Conservation (phyloP, 768 basidiomycete genomes). For the Holtermannia corniformis region DNA sequence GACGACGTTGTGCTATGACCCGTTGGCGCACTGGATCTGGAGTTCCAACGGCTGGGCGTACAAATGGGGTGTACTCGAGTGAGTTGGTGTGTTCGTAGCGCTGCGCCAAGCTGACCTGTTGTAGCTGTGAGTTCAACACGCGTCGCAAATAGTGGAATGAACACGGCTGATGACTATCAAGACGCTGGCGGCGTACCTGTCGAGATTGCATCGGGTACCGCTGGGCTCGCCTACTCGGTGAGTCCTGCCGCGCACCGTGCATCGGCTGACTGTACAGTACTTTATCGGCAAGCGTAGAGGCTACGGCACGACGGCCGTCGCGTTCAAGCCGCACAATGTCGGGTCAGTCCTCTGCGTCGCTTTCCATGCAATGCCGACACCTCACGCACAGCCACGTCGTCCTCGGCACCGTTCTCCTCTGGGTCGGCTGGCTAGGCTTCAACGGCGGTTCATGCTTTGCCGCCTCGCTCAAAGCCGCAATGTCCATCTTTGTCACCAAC, state of each 20-base stretch:
- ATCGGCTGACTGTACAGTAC: slow-evolving; percentile 16
- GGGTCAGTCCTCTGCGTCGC: slow-evolving; percentile 8
- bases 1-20: slow-evolving; percentile 75
- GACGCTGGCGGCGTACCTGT: slow-evolving; percentile 96
- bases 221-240: slow-evolving; percentile 73
- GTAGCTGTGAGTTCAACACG: not conserved
- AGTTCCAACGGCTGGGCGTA: slow-evolving; percentile 68
- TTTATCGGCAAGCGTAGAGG: slow-evolving; percentile 86
- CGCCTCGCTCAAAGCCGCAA: slow-evolving; percentile 75
- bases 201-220: slow-evolving; percentile 87
- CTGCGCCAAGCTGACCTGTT: not conserved
- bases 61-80: slow-evolving; percentile 55
- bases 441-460: slow-evolving; percentile 76
- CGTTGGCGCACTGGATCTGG: slow-evolving; percentile 96
- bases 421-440: slow-evolving; percentile 68
- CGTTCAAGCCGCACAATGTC: slow-evolving; percentile 91
- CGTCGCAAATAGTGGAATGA: not conserved
- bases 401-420: slow-evolving; percentile 85
- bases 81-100: slow-evolving; percentile 1
- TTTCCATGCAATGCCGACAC: not conserved
- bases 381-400: slow-evolving; percentile 59
- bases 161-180: slow-evolving; percentile 34
- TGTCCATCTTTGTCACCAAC: slow-evolving; percentile 90
- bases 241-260: not conserved
- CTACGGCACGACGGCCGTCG: slow-evolving; percentile 79